phyloP scores from a whole-genome alignment of 1,284 basidiomycete species.

The Tetrapyrgos nigripes region DNA sequence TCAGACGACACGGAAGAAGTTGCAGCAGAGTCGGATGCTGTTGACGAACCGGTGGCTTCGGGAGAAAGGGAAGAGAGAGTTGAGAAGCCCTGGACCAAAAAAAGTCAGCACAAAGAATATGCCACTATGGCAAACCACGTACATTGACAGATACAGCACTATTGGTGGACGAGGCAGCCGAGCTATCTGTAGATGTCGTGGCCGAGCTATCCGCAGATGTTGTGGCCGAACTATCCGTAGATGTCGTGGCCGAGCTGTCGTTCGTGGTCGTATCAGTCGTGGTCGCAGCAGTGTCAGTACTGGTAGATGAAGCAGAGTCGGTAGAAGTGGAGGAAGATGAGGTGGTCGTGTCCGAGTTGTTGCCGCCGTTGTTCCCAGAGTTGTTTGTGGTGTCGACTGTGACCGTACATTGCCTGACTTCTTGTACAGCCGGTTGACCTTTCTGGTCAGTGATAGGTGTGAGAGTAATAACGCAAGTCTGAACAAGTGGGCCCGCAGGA shows the following conservation, averaged over 20 bases:
- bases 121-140: background rate
- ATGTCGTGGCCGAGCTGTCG: conserved; percentile 6
- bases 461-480: conserved; percentile 70
- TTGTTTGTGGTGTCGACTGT: conserved; percentile 29
- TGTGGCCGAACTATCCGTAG: conserved; percentile 20
- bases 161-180: background rate
- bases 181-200: background rate
- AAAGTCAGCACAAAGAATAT: background rate
- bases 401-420: conserved; percentile 64
- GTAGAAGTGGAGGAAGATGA: conserved; percentile 22
- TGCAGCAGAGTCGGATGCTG: conserved; percentile 15
- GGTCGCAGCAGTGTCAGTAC: conserved; percentile 19
- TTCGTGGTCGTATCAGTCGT: conserved; percentile 11
- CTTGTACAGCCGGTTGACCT: conserved; percentile 60
- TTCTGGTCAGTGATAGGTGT: conserved; percentile 55
- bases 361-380: conserved; percentile 16
- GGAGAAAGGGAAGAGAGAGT: conserved; percentile 2
- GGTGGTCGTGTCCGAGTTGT: conserved; percentile 19
- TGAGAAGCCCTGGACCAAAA: conserved; percentile 1
- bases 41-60: conserved; percentile 7
- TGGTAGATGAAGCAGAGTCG: conserved; percentile 16
- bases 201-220: conserved; percentile 23
- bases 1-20: conserved; percentile 12
- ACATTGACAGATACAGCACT: conserved; percentile 13
- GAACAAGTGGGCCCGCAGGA: conserved; percentile 55